Conservation (phyloP, 139 green algal genomes). For the Deuterostichococcus epilithicus region DNA sequence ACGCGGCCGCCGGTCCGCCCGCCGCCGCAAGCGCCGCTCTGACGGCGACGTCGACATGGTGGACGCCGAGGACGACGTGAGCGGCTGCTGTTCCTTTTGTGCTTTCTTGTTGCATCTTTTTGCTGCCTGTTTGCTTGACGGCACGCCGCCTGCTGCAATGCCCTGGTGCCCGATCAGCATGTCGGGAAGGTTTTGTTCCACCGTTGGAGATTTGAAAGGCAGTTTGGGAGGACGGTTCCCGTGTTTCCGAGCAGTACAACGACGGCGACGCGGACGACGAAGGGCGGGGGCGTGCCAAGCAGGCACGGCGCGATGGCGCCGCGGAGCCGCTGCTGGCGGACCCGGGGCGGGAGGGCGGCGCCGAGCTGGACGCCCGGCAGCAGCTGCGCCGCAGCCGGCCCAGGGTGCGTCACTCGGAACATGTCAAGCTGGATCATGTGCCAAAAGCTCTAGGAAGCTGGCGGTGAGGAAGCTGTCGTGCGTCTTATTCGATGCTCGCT, state of each 20-base stretch:
- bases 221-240: neutral
- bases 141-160: neutral
- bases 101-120: neutral
- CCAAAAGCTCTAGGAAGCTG: too few species aligned
- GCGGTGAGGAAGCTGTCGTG: too few species aligned
- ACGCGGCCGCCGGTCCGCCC: neutral
- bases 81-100: neutral
- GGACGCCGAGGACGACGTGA: constrained; percentile 18
- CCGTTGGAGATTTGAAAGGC: neutral
- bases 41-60: constrained; percentile 31
- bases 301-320: neutral
- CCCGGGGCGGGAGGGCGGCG: neutral
- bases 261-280: neutral
- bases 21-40: constrained; percentile 17
- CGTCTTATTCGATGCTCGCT: too few species aligned
- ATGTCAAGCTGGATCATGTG: too few species aligned
- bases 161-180: too few species aligned
- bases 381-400: too few species aligned
- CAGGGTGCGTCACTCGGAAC: too few species aligned
- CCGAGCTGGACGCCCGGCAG: too few species aligned
- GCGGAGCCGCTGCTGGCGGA: neutral
- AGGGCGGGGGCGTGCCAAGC: neutral
- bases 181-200: neutral
- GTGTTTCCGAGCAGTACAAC: neutral
- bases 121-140: neutral